A percentile compares a stretch with the other conserved stretches of the same genome.
phyloP scores from a whole-genome alignment of 2,329 filamentous ascomycete species.

The Colletotrichum cordylinicola region DNA sequence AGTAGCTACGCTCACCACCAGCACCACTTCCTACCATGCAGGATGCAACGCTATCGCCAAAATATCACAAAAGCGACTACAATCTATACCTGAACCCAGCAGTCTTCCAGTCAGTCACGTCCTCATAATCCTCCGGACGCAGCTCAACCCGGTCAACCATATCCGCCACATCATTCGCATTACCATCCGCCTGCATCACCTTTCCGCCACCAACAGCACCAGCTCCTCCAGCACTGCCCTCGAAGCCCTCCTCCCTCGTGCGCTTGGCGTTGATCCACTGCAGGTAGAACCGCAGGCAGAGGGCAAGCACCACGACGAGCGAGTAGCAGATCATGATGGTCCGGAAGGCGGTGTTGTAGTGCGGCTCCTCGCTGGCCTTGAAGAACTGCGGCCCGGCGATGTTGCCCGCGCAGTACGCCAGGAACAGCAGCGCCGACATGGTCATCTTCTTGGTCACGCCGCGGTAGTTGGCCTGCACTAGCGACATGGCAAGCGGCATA shows the following conservation, averaged over 20 bases:
- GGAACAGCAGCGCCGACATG: constrained; percentile 59
- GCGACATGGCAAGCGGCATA: constrained; percentile 60
- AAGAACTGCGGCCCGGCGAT: constrained; percentile 64
- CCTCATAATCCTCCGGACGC: constrained; percentile 55
- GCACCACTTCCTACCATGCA: background rate
- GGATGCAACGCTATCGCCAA: background rate
- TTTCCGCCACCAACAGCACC: constrained; percentile 45
- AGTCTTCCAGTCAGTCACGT: constrained; percentile 66
- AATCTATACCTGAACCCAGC: constrained; percentile 63
- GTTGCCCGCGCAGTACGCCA: constrained; percentile 62
- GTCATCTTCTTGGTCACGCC: constrained; percentile 68
- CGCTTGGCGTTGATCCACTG: constrained; percentile 48
- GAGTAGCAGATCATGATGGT: constrained; percentile 63
- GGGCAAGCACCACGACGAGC: constrained; percentile 49
- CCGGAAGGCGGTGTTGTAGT: constrained; percentile 58
- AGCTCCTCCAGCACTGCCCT: constrained; percentile 46
- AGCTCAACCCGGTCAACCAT: constrained; percentile 42
- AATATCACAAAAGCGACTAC: background rate
- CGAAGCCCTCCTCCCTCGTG: constrained; percentile 47
- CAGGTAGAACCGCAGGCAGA: constrained; percentile 53
- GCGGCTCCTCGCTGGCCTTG: constrained; percentile 51
- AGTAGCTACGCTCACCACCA: background rate
- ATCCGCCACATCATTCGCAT: constrained; percentile 29
- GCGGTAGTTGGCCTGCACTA: constrained; percentile 61
- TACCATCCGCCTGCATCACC: constrained; percentile 31